Base-by-base conservation (phyloP, 179 eudicot species). In the Silene vulgaris region DNA sequence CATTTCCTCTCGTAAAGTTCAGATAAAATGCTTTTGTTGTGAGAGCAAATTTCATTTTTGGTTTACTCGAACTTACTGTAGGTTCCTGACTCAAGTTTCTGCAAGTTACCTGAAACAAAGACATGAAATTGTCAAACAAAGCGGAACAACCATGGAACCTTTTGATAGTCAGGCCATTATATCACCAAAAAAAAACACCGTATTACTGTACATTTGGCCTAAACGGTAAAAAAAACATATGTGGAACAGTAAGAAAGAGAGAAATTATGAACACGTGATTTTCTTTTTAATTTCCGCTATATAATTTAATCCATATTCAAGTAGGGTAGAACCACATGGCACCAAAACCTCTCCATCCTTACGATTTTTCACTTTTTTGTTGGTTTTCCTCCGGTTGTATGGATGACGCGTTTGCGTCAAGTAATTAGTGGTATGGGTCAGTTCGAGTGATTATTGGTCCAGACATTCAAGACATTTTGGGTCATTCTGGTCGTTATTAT, bases 181-280 rank as follows among this genome's bases (percentile, higher is more conserved):
- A 16, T 6, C 37, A 3, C 32, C 17, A 45, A 20, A 20, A 74
- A 23, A 23, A 23, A 23, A 23, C 26, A 23, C 26, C 87, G 85
- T 83, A 16, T 83, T 74, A 78, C 77, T 40, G 81, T 73, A 80
- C 96, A 90, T 86, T 88, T 90, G 74, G 93, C 97, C 82, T 90
- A 96, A 59, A 92, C 96, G 78, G 90, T 89, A 19, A 84, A 89
- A 89, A 23, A 77, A 93, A 97, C 93, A 83, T 91, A 97, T 93
- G 80, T 37, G 65, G 11, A 48, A 73, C 23, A 13, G 13, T 7
- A 16, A 66, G 30, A 20, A 16, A 66, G 30, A 20, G 13, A n/a
- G 3, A 56, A 20, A 13, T 60, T 56, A 56, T 65, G 16, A 62
- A 11, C 40, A 54, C n/a, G 1, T 14, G n/a, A 50, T 50, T 50